Conservation (phyloP, 345 rosid genomes). For the Hypericum perforatum region DNA sequence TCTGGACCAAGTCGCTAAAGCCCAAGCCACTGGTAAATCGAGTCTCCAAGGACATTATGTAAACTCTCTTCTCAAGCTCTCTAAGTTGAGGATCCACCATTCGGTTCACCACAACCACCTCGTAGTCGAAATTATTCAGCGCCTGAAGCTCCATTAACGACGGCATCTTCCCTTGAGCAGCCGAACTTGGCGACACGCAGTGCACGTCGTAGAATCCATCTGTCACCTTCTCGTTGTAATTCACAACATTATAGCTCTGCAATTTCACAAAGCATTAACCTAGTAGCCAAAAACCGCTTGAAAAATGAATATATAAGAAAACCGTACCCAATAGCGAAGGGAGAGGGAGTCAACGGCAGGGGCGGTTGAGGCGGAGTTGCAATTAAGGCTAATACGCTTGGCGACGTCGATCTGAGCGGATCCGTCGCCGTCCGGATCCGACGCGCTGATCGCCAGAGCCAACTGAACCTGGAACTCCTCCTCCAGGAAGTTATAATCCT, state of each 20-base stretch:
- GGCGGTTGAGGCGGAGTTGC: constrained; percentile 28
- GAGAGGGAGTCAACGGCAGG: constrained; percentile 59
- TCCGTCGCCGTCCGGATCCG: constrained; percentile 65
- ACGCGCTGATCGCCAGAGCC: constrained; percentile 92
- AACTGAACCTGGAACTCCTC: constrained; percentile 93
- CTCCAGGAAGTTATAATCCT: constrained; percentile 68
- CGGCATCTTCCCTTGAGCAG: constrained; percentile 68
- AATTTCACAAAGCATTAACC: constrained; percentile 8
- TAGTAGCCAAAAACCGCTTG: not conserved
- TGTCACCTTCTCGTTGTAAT: constrained; percentile 64
- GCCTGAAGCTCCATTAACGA: constrained; percentile 74
- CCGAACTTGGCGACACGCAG: constrained; percentile 50
- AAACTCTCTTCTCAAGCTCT: constrained; percentile 59
- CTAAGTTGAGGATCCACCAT: constrained; percentile 56
- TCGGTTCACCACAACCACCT: constrained; percentile 73
- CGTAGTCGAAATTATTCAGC: constrained; percentile 54
- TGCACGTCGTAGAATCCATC: constrained; percentile 91
- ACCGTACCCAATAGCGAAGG: constrained; percentile 71
- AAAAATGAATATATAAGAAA: not conserved
- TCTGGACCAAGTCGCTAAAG: constrained; percentile 57
- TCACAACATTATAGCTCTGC: constrained; percentile 83
- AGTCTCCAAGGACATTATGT: constrained; percentile 38
- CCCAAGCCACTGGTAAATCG: constrained; percentile 33
- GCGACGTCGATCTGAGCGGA: constrained; percentile 95
- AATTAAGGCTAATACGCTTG: constrained; percentile 83